These are phyloP conservation scores for Chionographis japonica DNA, from an alignment of 106 monocot genomes.

Conservation along the genomic window DNA sequence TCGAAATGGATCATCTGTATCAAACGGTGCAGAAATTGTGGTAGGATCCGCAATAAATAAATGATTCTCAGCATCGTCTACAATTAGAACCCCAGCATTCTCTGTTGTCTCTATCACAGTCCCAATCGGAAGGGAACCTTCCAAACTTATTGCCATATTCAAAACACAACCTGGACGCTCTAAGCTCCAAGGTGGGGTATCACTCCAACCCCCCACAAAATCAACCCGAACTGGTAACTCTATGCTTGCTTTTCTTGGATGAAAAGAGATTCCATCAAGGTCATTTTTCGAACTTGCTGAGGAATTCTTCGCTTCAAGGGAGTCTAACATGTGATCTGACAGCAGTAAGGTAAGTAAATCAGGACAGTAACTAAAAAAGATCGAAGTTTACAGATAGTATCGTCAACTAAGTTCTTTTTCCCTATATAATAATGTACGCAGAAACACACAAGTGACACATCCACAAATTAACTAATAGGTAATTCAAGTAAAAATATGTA, in stretches of 20 bases:
- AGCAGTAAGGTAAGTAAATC: background rate
- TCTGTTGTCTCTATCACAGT: slow-evolving; percentile 55
- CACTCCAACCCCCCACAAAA: slow-evolving; percentile 98
- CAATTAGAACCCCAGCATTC: slow-evolving; percentile 47
- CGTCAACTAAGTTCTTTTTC: too few species aligned
- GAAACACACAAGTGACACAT: too few species aligned
- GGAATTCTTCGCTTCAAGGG: slow-evolving; percentile 5
- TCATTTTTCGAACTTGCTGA: slow-evolving; percentile 6
- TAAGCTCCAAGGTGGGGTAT: slow-evolving; percentile 98
- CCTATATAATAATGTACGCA: too few species aligned
- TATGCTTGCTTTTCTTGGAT: slow-evolving; percentile 38
- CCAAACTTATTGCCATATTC: slow-evolving; percentile 86
- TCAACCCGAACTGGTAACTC: slow-evolving; percentile 89
- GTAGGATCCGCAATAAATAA: slow-evolving; percentile 57
- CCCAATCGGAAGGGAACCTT: slow-evolving; percentile 63
- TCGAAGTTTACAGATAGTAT: background rate
- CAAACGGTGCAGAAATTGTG: slow-evolving; percentile 59
- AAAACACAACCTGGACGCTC: slow-evolving; percentile 91
- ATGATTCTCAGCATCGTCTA: slow-evolving; percentile 59
- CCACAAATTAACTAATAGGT: too few species aligned
- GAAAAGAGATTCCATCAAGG: slow-evolving; percentile 9
- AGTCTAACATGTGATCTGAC: slow-evolving; percentile 15
- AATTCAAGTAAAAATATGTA: too few species aligned
- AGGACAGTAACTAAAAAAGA: background rate
- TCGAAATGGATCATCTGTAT: slow-evolving; percentile 68